These are phyloP conservation scores for Fraxinus ornus DNA, from an alignment of 305 asterid genomes.

Conservation along the genomic window DNA sequence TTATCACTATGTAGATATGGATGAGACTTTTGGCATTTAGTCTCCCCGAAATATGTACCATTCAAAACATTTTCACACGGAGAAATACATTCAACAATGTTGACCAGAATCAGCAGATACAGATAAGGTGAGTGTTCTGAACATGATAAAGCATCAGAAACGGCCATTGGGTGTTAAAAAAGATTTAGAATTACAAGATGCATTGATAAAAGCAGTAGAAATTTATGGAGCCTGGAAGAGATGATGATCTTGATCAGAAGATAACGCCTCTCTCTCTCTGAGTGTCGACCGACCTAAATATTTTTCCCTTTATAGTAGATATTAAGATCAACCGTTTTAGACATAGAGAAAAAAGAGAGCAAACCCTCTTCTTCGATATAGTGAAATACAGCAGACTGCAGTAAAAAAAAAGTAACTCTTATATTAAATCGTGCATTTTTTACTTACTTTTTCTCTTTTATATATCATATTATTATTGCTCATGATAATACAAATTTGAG, in stretches of 20 bases:
- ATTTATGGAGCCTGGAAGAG: slow-evolving; percentile 19
- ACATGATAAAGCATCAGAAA: not conserved
- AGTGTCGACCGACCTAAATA: too few relatives aligned
- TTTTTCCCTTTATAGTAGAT: not conserved
- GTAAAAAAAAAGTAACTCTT: too few relatives aligned
- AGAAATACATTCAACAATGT: slow-evolving; percentile 12
- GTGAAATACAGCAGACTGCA: too few relatives aligned
- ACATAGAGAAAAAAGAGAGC: not conserved
- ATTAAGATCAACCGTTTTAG: not conserved
- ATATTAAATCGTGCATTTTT: too few relatives aligned
- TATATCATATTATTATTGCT: too few relatives aligned
- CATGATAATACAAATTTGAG: too few relatives aligned
- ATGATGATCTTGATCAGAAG: not conserved
- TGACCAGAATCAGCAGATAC: slow-evolving; percentile 14
- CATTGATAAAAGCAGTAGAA: slow-evolving; percentile 26
- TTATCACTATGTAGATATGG: not conserved
- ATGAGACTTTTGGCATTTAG: not conserved
- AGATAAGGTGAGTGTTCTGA: too few relatives aligned
- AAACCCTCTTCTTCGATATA: too few relatives aligned
- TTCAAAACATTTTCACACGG: slow-evolving; percentile 1
- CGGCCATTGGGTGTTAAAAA: slow-evolving; percentile 2
- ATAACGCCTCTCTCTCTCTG: not conserved
- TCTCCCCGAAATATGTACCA: not conserved
- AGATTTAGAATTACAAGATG: slow-evolving; percentile 28
- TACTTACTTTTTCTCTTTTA: too few relatives aligned